These are phyloP conservation scores for Xylaria scruposa DNA, from an alignment of 495 filamentous ascomycete genomes.

Conservation along the genomic window DNA sequence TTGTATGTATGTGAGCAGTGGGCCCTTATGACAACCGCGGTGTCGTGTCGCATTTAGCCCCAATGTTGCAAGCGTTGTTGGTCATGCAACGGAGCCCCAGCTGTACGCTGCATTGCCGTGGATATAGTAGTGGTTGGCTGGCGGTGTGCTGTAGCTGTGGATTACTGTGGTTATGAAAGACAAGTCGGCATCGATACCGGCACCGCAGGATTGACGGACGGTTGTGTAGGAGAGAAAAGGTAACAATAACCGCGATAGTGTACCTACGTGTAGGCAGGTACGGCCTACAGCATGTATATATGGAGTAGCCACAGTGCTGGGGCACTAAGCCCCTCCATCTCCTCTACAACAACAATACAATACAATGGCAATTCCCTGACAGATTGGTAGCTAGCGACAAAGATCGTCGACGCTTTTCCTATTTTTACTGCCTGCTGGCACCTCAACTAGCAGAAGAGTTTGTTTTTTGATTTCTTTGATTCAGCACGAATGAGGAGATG, in stretches of 20 bases:
- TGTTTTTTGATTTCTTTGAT: too few species aligned
- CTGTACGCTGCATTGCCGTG: not conserved
- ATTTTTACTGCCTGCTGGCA: too few species aligned
- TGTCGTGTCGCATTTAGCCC: slow-evolving; percentile 2
- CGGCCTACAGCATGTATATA: too few species aligned
- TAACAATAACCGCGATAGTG: not conserved
- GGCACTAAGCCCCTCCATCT: too few species aligned
- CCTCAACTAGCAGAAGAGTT: too few species aligned
- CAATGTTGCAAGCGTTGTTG: slow-evolving; percentile 3
- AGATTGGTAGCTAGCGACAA: too few species aligned
- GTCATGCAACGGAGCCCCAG: slow-evolving; percentile 16
- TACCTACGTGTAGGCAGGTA: too few species aligned
- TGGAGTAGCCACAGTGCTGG: too few species aligned
- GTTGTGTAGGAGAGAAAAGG: not conserved
- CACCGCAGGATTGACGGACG: not conserved
- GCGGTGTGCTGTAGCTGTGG: not conserved
- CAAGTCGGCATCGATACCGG: slow-evolving; percentile 5
- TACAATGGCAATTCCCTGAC: too few species aligned
- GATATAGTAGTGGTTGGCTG: not conserved
- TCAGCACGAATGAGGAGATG: too few species aligned
- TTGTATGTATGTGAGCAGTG: slow-evolving; percentile 9
- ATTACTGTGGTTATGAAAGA: not conserved
- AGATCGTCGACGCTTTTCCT: too few species aligned
- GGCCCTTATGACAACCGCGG: not conserved
- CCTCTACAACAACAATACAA: too few species aligned